Conservation (phyloP, 2,329 filamentous ascomycete genomes). For the Grosmannia clavigera region DNA sequence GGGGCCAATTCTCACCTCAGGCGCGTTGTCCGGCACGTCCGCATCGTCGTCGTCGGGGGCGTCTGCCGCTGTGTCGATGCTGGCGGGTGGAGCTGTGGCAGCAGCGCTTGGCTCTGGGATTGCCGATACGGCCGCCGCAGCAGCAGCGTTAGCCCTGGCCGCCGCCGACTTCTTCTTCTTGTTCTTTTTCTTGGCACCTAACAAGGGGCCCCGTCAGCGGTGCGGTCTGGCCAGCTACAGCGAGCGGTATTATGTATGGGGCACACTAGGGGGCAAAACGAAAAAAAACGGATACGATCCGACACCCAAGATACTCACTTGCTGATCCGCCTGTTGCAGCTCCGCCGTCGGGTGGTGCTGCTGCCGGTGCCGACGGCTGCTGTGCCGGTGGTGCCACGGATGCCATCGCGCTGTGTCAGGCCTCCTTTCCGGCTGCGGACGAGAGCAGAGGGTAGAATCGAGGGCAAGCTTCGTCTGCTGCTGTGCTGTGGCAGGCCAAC, state of each 20-base stretch:
- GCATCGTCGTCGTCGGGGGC: conserved; percentile 15
- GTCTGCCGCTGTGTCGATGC: conserved; percentile 10
- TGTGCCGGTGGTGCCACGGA: conserved; percentile 4
- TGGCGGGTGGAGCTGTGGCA: conserved; percentile 1
- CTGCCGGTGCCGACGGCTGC: conserved; percentile 4
- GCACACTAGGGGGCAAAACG: neutral
- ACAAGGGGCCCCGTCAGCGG: conserved; percentile 15
- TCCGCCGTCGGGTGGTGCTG: conserved; percentile 3
- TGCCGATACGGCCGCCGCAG: conserved; percentile 10
- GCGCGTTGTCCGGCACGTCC: neutral
- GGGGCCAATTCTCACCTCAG: neutral
- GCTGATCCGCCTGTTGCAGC: conserved; percentile 1
- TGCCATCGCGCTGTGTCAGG: conserved; percentile 8
- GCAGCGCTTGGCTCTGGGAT: conserved; percentile 7
- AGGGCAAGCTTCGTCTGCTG: neutral
- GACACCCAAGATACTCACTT: conserved; percentile 3
- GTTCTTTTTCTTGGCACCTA: conserved; percentile 43
- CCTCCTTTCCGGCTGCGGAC: neutral
- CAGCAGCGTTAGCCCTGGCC: conserved; percentile 29
- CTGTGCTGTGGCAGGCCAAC: neutral
- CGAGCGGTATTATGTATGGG: neutral
- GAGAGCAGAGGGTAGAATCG: neutral
- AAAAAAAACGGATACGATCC: neutral
- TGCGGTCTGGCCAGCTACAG: neutral
- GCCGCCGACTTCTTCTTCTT: conserved; percentile 45